phyloP scores from a whole-genome alignment of 352 stramenopile species.

The Hyaloperonospora arabidopsidis region DNA sequence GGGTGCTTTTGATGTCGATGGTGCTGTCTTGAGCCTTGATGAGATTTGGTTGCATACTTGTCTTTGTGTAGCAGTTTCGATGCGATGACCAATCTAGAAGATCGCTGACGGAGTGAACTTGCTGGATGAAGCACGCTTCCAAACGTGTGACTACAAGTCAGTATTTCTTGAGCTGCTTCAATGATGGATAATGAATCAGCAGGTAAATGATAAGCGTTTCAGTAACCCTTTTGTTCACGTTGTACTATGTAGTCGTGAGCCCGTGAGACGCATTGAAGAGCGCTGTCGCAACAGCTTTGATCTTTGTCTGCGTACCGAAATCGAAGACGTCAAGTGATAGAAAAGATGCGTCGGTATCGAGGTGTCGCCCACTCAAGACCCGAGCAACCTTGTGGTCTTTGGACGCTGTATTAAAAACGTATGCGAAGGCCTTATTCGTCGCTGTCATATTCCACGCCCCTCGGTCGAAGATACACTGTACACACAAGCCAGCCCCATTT shows the following conservation, averaged over 20 bases:
- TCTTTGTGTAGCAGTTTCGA: not conserved
- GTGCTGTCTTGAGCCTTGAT: not conserved
- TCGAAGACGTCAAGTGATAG: conserved; percentile 2
- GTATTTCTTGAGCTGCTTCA: not conserved
- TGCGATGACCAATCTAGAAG: not conserved
- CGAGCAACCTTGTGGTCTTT: conserved; percentile 8
- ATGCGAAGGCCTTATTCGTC: conserved; percentile 18
- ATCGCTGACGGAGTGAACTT: conserved; percentile 2
- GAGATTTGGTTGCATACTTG: not conserved
- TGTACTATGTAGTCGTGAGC: conserved; percentile 4
- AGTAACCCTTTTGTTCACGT: conserved; percentile 4
- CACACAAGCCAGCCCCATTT: conserved; percentile 4
- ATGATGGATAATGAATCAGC: conserved; percentile 9
- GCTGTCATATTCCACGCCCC: conserved; percentile 16
- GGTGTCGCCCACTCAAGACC: conserved; percentile 11
- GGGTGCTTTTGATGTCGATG: not conserved
- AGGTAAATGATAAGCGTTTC: conserved; percentile 12
- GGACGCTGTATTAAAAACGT: not conserved
- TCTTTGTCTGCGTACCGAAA: conserved; percentile 6
- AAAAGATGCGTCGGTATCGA: not conserved
- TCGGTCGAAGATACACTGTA: conserved; percentile 14
- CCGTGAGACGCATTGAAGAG: conserved; percentile 3
- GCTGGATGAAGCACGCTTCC: conserved; percentile 1
- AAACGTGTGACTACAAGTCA: not conserved
- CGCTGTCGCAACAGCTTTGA: not conserved